Conservation (phyloP, 2,329 filamentous ascomycete genomes). For the Elsinoe perseae region DNA sequence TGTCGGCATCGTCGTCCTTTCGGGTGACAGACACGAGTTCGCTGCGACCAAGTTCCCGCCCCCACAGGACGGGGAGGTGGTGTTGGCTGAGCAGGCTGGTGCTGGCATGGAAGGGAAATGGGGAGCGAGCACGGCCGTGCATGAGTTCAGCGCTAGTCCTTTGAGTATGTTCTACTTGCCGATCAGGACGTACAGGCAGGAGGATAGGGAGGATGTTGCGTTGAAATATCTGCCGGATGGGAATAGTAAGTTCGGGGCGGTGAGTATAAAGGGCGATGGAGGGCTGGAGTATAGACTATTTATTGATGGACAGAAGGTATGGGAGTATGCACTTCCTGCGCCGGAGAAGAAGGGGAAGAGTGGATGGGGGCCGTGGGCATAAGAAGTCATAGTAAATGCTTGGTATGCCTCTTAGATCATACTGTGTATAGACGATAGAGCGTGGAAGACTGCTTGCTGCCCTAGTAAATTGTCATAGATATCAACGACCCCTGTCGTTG, state of each 20-base stretch:
- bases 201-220: constrained; percentile 71
- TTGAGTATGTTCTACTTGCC: constrained; percentile 92
- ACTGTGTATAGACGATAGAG: too few species aligned
- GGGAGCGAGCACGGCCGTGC: constrained; percentile 58
- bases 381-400: too few species aligned
- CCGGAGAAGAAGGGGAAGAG: not conserved
- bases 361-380: not conserved
- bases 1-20: constrained; percentile 74
- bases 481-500: too few species aligned
- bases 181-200: constrained; percentile 71
- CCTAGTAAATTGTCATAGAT: too few species aligned
- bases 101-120: constrained; percentile 34
- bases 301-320: constrained; percentile 70
- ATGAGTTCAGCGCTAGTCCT: constrained; percentile 88
- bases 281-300: constrained; percentile 73
- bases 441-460: too few species aligned
- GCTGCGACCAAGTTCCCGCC: constrained; percentile 71
- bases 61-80: constrained; percentile 26
- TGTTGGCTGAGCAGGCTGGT: not conserved
- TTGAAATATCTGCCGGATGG: constrained; percentile 82
- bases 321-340: constrained; percentile 47
- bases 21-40: constrained; percentile 94
- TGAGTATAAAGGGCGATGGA: constrained; percentile 69
- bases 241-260: constrained; percentile 78
- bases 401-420: too few species aligned